Evolutionary conservation across 352 stramenopile genomes (phyloP), one percentile per base, ranked within the genome.

Genomic region (Phytophthora europaea): DNA sequence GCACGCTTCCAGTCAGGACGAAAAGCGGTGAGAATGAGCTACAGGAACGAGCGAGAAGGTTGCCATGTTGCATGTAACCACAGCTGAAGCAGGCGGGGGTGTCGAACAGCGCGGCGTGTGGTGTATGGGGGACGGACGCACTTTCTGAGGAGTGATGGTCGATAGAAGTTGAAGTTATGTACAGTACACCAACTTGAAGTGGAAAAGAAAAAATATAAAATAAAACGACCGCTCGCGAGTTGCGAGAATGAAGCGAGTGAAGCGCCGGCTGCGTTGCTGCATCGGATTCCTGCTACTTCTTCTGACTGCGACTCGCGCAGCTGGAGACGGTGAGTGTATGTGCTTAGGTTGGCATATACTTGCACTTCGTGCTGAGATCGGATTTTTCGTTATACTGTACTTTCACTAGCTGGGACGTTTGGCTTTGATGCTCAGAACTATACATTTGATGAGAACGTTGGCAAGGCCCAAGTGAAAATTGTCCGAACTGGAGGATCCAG

Each of bases 381-480:
- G 22, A 18, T 18, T 50, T 50, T 4, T 34, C 20, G 36, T 13
- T 52, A 18, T 47, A 28, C 28, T 31, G 28, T 7, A 31, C 4
- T 20, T 23, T 72, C 7, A 36, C 9, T 65, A 90, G 86, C 77
- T 65, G 84, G 86, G 0, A 82, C 84, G 38, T 91, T 94, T 62
- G 73, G 72, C 1, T 91, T 94, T 61, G 81, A 62, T 47, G 56
- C 68, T n/a, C 85, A 63, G 60, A 90, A 67, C 3, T 94, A 89
- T 62, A 78, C 74, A 3, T 89, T 94, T 31, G 12, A 59, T 3
- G 86, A 94, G 48, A 75, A 87, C 38, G 70, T 67, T 22, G 80
- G 83, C 0, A 67, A 51, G 10, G 82, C 85, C 26, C 67, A 82
- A 50, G 78, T 94, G 28, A 84, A 80, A 58, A 80, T 94, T 20